Conservation (phyloP, 495 filamentous ascomycete species). For the Glarea lozoyensis region DNA sequence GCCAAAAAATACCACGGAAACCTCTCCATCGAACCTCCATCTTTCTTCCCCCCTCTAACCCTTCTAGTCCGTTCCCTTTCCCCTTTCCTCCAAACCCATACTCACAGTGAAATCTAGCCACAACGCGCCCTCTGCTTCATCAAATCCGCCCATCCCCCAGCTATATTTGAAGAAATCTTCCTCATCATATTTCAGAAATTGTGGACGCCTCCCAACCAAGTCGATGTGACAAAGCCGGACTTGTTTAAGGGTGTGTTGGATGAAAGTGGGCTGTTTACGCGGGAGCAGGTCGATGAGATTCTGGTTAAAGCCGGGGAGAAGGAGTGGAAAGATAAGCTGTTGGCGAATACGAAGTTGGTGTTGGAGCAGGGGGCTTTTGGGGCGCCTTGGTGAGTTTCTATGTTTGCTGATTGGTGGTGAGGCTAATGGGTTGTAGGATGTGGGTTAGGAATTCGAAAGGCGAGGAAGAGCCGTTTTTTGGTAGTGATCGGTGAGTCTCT, state of each 20-base stretch:
- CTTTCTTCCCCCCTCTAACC: slow-evolving; percentile 19
- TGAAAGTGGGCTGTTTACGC: slow-evolving; percentile 25
- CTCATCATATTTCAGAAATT: slow-evolving; percentile 35
- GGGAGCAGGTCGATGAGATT: slow-evolving; percentile 40
- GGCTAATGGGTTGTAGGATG: slow-evolving; percentile 27
- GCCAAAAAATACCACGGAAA: slow-evolving; percentile 45
- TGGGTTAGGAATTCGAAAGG: slow-evolving; percentile 55
- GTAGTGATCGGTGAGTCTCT: slow-evolving; percentile 55
- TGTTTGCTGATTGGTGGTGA: too few relatives aligned
- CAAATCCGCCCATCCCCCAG: slow-evolving; percentile 37
- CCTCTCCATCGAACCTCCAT: slow-evolving; percentile 27
- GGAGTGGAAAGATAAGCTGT: slow-evolving; percentile 51
- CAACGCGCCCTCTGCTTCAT: slow-evolving; percentile 58
- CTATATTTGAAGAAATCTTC: slow-evolving; percentile 35
- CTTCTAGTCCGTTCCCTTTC: slow-evolving; percentile 23
- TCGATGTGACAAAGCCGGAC: slow-evolving; percentile 41
- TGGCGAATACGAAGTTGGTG: slow-evolving; percentile 47
- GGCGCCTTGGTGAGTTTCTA: slow-evolving; percentile 47
- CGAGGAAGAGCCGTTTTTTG: slow-evolving; percentile 61
- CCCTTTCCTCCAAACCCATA: slow-evolving; percentile 18
- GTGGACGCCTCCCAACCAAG: slow-evolving; percentile 31
- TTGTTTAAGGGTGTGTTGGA: slow-evolving; percentile 17
- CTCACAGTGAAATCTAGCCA: slow-evolving; percentile 30
- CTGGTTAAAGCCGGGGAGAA: slow-evolving; percentile 34
- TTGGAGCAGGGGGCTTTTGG: slow-evolving; percentile 62